Base-by-base conservation (phyloP, 2,329 filamentous ascomycete genomes). In the Thelonectria blattea region DNA sequence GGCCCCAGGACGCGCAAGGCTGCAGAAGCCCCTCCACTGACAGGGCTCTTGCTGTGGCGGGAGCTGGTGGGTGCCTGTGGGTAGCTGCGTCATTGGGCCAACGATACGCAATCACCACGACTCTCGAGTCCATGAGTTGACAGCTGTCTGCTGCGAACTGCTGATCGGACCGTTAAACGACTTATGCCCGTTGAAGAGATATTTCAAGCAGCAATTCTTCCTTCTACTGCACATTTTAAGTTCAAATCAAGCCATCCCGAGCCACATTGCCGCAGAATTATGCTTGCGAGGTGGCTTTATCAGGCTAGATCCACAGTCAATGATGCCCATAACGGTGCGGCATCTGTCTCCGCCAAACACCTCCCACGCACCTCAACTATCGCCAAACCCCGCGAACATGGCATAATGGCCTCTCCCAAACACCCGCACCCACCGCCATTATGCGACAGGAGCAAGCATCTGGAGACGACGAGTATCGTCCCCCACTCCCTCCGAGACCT, bases 401-500 rank as follows among this genome's bases (percentile, higher is more conserved):
- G 67, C 59, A 74, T 67, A 64, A 74, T 74, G 72, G 71, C 58
- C 60, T 32, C 56, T 27, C 45, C 27, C 49, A 69, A 46, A 71
- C 65, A 48, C 63, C 52, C 56, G 53, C 57, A 50, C 55, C 62
- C 51, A 56, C 65, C 56, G 52, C 43, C 34, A 73, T 51, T 57
- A 75, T 74, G 73, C 68, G 61, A 64, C 62, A 63, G 52, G 74
- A 72, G 56, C 68, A 65, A 59, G 61, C 56, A 53, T 63, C 73
- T 48, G 58, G 61, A 59, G 72, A 75, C 64, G 80, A 82, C 71
- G 81, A 81, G 57, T 77, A 76, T 18, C 82, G 81, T 56, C 84
- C 84, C 64, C 84, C 84, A 54, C 78, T 86, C 53, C 85, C 85
- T n/a, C 82, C 85, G 27, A 80, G 83, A 58, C 80, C 80, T 48